phyloP scores from a whole-genome alignment of 2,329 filamentous ascomycete genomes.

The Monilinia fructigena region DNA sequence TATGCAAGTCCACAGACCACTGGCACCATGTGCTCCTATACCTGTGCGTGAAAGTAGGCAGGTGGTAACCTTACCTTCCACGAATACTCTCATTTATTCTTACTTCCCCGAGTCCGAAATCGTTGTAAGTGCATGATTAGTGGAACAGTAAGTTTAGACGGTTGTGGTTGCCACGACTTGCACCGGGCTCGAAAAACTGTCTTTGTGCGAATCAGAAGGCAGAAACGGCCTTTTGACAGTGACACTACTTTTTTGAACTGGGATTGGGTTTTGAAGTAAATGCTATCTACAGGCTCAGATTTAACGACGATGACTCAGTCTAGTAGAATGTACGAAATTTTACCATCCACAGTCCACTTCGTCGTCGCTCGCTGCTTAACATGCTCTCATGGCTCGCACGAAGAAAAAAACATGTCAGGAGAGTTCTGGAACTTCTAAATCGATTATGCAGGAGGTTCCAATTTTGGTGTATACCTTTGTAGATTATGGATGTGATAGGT shows the following conservation, averaged over 20 bases:
- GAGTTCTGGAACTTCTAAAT: constrained; percentile 25
- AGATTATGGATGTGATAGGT: constrained; percentile 26
- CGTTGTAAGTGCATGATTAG: constrained; percentile 10
- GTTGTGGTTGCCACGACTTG: constrained; percentile 18
- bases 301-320: constrained; percentile 27
- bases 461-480: constrained; percentile 31
- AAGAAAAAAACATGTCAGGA: constrained; percentile 31
- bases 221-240: constrained; percentile 20
- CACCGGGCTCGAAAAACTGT: constrained; percentile 12
- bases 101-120: constrained; percentile 3
- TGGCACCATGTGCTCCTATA: constrained; percentile 13
- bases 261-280: constrained; percentile 29
- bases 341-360: constrained; percentile 14
- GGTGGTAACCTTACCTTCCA: neutral
- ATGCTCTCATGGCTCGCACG: constrained; percentile 22
- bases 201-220: constrained; percentile 21
- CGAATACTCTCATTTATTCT: constrained; percentile 5
- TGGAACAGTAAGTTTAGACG: constrained; percentile 22
- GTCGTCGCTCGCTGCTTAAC: neutral
- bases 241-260: constrained; percentile 25
- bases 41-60: constrained; percentile 1
- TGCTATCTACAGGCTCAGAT: constrained; percentile 36
- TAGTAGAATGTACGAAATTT: constrained; percentile 24
- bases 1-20: constrained; percentile 1
- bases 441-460: constrained; percentile 40